Percentiles rank a stretch among this genome's conserved stretches.
Evolutionary conservation across 2,329 filamentous ascomycete species (phyloP).

Genomic region (Fusarium tupiense): DNA sequence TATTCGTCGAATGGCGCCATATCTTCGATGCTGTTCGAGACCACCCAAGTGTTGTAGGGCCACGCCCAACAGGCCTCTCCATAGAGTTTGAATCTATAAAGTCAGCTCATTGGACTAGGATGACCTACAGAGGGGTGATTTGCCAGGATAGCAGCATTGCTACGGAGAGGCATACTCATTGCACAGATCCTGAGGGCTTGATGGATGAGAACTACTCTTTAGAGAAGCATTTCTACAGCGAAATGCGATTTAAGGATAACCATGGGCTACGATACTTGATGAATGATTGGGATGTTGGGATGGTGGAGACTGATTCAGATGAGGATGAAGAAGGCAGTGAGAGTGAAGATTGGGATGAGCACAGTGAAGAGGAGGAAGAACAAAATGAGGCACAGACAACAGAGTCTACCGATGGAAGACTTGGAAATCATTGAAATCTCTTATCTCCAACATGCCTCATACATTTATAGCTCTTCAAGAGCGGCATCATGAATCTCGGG

Average conservation of each 20-base stretch:
- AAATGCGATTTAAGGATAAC: not conserved
- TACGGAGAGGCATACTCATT: not conserved
- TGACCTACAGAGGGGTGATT: not conserved
- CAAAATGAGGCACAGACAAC: no score
- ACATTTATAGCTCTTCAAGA: no score
- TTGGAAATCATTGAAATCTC: no score
- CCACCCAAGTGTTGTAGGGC: not conserved
- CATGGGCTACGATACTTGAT: not conserved
- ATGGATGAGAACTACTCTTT: not conserved
- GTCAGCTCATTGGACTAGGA: not conserved
- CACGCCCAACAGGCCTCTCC: not conserved
- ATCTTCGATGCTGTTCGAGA: not conserved
- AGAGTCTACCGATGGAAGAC: rapidly evolving
- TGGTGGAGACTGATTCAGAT: not conserved
- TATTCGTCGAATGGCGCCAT: not conserved
- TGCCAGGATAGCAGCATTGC: not conserved
- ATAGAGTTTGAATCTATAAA: not conserved
- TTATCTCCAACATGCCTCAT: no score
- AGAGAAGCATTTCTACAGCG: not conserved
- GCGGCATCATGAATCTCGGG: no score
- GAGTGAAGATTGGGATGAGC: not conserved
- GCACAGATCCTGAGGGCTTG: not conserved
- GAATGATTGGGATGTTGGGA: not conserved
- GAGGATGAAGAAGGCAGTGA: not conserved
- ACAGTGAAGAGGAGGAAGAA: not conserved